Conservation (phyloP, 192 early-diverging fungal genomes). For the Globomyces pollinis-pini region DNA sequence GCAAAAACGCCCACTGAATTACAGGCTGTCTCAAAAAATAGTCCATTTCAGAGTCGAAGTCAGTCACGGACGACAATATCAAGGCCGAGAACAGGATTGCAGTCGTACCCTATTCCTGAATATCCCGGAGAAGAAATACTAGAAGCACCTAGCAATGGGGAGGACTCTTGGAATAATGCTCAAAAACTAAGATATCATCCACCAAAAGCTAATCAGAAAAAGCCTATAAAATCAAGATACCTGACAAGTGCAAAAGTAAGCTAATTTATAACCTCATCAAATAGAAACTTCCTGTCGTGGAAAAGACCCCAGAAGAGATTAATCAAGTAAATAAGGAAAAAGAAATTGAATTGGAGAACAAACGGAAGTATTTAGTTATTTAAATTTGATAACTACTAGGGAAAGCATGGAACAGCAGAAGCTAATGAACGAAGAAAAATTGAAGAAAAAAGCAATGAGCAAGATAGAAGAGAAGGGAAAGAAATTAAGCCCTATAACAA, state of each 20-base stretch:
- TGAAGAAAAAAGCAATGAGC: neutral
- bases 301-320: neutral
- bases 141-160: neutral
- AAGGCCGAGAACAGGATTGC: conserved; percentile 9
- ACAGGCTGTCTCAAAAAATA: too few relatives aligned
- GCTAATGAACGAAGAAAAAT: neutral
- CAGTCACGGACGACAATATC: neutral
- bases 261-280: neutral
- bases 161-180: neutral
- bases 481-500: neutral
- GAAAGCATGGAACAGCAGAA: neutral
- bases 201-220: neutral
- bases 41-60: too few relatives aligned
- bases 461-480: neutral
- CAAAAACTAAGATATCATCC: neutral
- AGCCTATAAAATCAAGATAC: neutral
- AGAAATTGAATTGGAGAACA: neutral
- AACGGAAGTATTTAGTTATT: neutral
- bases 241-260: neutral
- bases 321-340: conserved; percentile 5
- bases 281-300: neutral
- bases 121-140: neutral
- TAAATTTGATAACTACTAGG: too few relatives aligned
- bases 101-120: conserved; percentile 6
- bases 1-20: too few relatives aligned